Evolutionary conservation across 768 basidiomycete species (phyloP), one percentile per base, ranked within the genome.

Genomic region (Agrocybe chaxingu): DNA sequence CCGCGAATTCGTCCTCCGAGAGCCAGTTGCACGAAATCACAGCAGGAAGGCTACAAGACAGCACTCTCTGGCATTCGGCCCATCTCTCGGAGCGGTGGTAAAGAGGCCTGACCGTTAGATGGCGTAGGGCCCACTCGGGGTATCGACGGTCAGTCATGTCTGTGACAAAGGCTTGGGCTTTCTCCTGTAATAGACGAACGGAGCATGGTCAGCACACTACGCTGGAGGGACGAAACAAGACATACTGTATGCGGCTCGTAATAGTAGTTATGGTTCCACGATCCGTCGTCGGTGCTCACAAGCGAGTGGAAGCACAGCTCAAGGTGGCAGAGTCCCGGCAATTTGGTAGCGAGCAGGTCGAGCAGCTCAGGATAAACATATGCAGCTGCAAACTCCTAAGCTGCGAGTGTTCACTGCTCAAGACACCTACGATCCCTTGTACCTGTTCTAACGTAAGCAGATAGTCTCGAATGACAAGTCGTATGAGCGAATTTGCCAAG

Each of bases 11-110:
- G 8, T 5, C 24, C 24, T 37, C 31, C 12, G 42, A 39, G 30
- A 48, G 35, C 3, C 43, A 47, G 36, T 53, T 53, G 16, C 48
- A 53, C 3, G 52, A 32, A 10, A 39, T 13, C 7, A 53, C 52
- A 11, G 52, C 43, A 12, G 52, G 52, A n/a, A 53, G 38, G 2
- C 42, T 42, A 3, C 31, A 8, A 7, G 38, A 42, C 12, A 53
- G 39, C 4, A 45, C 24, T 32, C 24, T 11, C 30, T 46, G 43
- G 38, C 36, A 48, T 11, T 50, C 48, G 32, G 42, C 41, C 48
- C 48, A 50, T 35, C 41, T 29, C 33, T 35, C 48, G 18, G 16
- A 31, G 19, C 41, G 44, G 18, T 13, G 36, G n/a, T 44, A 35
- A 9, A 37, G 6, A 8, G 33, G 48, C 33, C 38, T 41, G 8